Percentiles rank a stretch among this genome's conserved stretches.
Conservation (phyloP, 1,284 basidiomycete species). For the Moesziomyces aphidis region DNA sequence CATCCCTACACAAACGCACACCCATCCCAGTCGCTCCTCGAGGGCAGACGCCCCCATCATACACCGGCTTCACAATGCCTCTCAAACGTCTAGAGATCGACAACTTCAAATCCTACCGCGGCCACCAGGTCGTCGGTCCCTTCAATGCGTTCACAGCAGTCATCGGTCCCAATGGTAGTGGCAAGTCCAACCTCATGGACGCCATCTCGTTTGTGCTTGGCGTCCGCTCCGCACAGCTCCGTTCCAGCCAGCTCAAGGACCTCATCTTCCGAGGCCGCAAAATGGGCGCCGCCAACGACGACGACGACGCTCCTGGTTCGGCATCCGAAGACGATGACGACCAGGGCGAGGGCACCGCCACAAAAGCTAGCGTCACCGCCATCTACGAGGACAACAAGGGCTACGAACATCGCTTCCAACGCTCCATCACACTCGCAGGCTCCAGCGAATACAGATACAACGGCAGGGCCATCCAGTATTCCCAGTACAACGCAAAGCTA, state of each 20-base stretch:
- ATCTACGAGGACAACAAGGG: slow-evolving; percentile 82
- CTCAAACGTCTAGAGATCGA: slow-evolving; percentile 65
- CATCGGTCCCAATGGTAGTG: slow-evolving; percentile 96
- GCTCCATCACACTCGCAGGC: slow-evolving; percentile 85
- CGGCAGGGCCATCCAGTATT: slow-evolving; percentile 50
- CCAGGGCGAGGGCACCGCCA: slow-evolving; percentile 83
- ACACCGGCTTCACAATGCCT: slow-evolving; percentile 54
- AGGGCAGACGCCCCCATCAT: slow-evolving; percentile 31
- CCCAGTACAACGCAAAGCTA: slow-evolving; percentile 60
- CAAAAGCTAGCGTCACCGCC: slow-evolving; percentile 93
- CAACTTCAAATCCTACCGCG: slow-evolving; percentile 75
- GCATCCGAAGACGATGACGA: slow-evolving; percentile 69
- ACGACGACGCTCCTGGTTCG: slow-evolving; percentile 61
- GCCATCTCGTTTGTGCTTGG: slow-evolving; percentile 99
- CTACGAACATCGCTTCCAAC: slow-evolving; percentile 88
- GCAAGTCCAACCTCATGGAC: slow-evolving; percentile 99
- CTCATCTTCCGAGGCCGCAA: slow-evolving; percentile 91
- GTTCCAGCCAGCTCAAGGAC: slow-evolving; percentile 92
- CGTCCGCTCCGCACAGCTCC: slow-evolving; percentile 90
- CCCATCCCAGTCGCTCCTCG: neutral
- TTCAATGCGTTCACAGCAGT: slow-evolving; percentile 93
- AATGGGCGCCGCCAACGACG: slow-evolving; percentile 70
- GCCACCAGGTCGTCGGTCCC: slow-evolving; percentile 87
- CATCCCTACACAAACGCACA: neutral
- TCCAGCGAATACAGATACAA: slow-evolving; percentile 72